These are phyloP conservation scores for Penicillium capsulatum DNA, from an alignment of 2,329 filamentous ascomycete genomes.

Conservation along the genomic window DNA sequence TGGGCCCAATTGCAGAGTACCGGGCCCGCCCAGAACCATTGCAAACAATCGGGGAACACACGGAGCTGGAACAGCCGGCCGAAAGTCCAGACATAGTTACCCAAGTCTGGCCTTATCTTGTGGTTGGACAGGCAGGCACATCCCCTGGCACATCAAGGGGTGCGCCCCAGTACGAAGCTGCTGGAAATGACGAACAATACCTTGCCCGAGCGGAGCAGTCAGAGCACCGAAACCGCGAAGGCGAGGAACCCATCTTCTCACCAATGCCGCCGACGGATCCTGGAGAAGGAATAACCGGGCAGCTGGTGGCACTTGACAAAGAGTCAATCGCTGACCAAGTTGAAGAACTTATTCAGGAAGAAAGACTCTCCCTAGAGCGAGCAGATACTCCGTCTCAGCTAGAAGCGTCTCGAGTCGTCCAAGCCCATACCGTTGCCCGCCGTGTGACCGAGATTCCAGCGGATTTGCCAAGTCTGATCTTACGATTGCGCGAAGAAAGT, in stretches of 20 bases:
- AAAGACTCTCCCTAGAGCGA: conserved; percentile 6
- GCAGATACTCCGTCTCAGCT: conserved; percentile 2
- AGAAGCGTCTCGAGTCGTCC: conserved; percentile 7
- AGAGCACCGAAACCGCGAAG: conserved; percentile 10
- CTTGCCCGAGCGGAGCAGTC: conserved; percentile 9
- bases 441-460: conserved; percentile 11
- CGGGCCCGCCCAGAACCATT: conserved; percentile 6
- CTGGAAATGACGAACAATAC: conserved; percentile 10
- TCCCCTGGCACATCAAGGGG: conserved; percentile 8
- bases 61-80: conserved; percentile 9
- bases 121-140: background rate
- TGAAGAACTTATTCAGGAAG: conserved; percentile 11
- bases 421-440: conserved; percentile 7
- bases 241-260: conserved; percentile 7
- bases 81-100: conserved; percentile 3
- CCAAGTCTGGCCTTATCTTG: conserved; percentile 1
- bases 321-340: conserved; percentile 9
- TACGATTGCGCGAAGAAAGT: conserved; percentile 10
- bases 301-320: conserved; percentile 7
- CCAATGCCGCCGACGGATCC: conserved; percentile 6
- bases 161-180: conserved; percentile 9
- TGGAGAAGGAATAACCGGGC: conserved; percentile 7
- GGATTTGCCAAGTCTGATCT: conserved; percentile 11
- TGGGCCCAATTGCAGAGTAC: conserved; percentile 10
- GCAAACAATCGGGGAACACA: conserved; percentile 11